Conservation (phyloP, 2,329 filamentous ascomycete genomes). For the Zalaria sp. region DNA sequence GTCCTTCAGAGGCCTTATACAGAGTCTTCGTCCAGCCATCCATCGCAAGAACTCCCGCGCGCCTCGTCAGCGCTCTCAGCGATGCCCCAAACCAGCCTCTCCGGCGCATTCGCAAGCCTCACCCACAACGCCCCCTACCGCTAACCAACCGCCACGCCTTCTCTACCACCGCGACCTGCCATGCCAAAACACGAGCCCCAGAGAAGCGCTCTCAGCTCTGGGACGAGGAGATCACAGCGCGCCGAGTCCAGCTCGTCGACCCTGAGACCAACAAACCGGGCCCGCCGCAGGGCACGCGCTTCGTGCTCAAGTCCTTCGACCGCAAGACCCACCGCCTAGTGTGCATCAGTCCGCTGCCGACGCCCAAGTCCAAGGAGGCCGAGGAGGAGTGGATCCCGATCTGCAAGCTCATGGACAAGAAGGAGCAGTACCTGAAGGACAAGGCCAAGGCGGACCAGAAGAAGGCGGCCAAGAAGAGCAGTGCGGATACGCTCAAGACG, state of each 20-base stretch:
- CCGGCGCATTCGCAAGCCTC: not conserved
- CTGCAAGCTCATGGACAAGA: slow-evolving; percentile 56
- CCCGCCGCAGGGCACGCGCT: slow-evolving; percentile 14
- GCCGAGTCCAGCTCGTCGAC: slow-evolving; percentile 30
- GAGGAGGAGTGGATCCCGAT: slow-evolving; percentile 39
- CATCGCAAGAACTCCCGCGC: not conserved
- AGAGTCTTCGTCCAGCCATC: slow-evolving; percentile 28
- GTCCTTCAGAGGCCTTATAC: slow-evolving; percentile 23
- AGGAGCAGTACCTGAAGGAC: slow-evolving; percentile 32
- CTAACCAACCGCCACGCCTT: slow-evolving; percentile 9
- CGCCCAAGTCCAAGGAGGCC: not conserved
- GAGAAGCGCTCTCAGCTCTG: slow-evolving; percentile 25
- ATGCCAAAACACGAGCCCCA: slow-evolving; percentile 21
- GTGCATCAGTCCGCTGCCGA: slow-evolving; percentile 27
- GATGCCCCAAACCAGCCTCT: not conserved
- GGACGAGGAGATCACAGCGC: slow-evolving; percentile 35
- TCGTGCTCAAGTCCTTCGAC: slow-evolving; percentile 33
- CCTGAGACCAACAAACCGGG: slow-evolving; percentile 20
- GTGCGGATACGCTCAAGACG: slow-evolving; percentile 46
- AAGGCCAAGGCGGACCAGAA: slow-evolving; percentile 29
- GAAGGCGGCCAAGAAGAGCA: slow-evolving; percentile 30
- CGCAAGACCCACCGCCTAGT: slow-evolving; percentile 36
- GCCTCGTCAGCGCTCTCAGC: slow-evolving; percentile 3
- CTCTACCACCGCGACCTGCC: slow-evolving; percentile 12
- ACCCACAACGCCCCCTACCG: slow-evolving; percentile 4